Conservation (phyloP, 2,329 filamentous ascomycete genomes). For the Cladobotryum protrusum region DNA sequence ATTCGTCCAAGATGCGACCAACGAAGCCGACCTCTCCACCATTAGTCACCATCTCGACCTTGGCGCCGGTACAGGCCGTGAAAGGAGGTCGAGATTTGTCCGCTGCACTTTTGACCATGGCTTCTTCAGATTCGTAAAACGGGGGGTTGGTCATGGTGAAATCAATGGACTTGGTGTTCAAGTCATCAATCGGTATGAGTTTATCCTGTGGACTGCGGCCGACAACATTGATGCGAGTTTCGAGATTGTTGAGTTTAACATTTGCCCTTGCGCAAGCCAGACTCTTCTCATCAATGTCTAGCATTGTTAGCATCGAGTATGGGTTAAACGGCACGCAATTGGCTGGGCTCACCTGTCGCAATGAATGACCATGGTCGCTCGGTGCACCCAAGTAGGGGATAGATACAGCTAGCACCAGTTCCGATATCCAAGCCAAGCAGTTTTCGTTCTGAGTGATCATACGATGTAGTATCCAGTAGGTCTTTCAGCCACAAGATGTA, state of each 20-base stretch:
- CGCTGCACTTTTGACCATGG: slow-evolving; percentile 59
- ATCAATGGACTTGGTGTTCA: slow-evolving; percentile 51
- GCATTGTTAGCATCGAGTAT: too few species aligned
- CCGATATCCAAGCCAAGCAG: slow-evolving; percentile 77
- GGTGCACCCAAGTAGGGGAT: slow-evolving; percentile 71
- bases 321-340: too few species aligned
- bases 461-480: slow-evolving; percentile 66
- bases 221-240: slow-evolving; percentile 58
- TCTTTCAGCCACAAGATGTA: slow-evolving; percentile 87
- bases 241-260: slow-evolving; percentile 57
- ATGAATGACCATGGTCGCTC: slow-evolving; percentile 69
- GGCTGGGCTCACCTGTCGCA: slow-evolving; percentile 45
- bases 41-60: slow-evolving; percentile 75
- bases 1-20: slow-evolving; percentile 63
- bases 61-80: slow-evolving; percentile 69
- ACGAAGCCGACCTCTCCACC: slow-evolving; percentile 78
- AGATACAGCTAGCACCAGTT: slow-evolving; percentile 87
- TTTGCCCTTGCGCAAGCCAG: slow-evolving; percentile 62
- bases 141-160: slow-evolving; percentile 95
- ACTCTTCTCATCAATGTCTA: slow-evolving; percentile 70
- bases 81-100: slow-evolving; percentile 63
- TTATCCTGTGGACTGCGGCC: slow-evolving; percentile 43
- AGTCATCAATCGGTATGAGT: slow-evolving; percentile 58
- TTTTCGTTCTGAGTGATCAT: slow-evolving; percentile 39
- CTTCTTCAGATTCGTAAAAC: slow-evolving; percentile 72